Evolutionary conservation across 225 moss, liverwort and hornwort species (phyloP).

Genomic region (Lunularia cruciata): DNA sequence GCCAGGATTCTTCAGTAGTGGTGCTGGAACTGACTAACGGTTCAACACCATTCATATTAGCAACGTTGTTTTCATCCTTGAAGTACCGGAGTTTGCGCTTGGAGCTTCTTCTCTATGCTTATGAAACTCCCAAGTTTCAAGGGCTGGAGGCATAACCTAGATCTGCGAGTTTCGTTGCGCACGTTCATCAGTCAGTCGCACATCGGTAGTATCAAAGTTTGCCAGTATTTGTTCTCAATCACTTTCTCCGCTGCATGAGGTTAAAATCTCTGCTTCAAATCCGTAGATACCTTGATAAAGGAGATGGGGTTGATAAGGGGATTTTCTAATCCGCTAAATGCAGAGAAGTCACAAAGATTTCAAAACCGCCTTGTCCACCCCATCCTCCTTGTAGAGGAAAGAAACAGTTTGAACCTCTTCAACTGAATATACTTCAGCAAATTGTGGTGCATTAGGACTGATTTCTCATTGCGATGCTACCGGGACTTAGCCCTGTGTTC

Average conservation of each 20-base stretch:
- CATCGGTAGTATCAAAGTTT: background rate
- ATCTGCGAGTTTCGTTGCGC: background rate
- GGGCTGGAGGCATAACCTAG: slow-evolving; percentile 25
- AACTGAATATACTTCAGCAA: background rate
- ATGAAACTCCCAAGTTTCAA: background rate
- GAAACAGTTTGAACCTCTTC: background rate
- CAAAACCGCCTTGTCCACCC: background rate
- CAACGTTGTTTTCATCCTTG: slow-evolving; percentile 18
- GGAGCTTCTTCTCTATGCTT: background rate
- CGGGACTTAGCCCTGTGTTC: background rate
- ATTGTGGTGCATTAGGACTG: background rate
- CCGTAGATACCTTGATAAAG: background rate
- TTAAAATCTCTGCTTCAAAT: background rate
- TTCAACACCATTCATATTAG: slow-evolving; percentile 24
- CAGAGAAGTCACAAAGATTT: background rate
- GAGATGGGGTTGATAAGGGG: too few relatives aligned
- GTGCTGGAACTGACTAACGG: background rate
- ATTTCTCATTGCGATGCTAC: background rate
- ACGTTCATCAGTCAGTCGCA: background rate
- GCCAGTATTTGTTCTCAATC: background rate
- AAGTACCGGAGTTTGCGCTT: slow-evolving; percentile 1
- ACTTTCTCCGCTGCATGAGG: background rate
- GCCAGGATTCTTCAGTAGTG: background rate
- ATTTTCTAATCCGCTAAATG: too few relatives aligned
- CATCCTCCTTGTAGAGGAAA: background rate